Evolutionary conservation across 2,329 filamentous ascomycete species (phyloP).

Genomic region (Biscogniauxia marginata): DNA sequence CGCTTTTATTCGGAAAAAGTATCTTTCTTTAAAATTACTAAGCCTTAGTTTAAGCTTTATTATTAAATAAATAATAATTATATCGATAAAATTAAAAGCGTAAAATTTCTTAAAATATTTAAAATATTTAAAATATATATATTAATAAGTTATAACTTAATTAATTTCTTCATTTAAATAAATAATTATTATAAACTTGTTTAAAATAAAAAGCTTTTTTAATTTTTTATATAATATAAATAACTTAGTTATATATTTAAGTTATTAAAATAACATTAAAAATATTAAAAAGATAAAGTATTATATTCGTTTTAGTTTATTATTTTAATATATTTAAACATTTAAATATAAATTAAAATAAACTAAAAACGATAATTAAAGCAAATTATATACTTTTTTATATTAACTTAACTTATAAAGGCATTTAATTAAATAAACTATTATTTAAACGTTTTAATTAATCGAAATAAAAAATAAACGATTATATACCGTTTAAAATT

Average conservation of each 20-base stretch:
- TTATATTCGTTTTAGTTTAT: background rate
- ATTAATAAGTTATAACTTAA: background rate
- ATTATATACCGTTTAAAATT: no score
- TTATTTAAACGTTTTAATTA: no score
- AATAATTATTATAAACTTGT: background rate
- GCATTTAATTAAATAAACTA: no score
- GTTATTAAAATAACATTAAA: background rate
- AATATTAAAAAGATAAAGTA: background rate
- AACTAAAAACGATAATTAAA: background rate
- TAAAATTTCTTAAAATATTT: background rate
- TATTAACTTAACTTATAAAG: no score
- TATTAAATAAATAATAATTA: background rate
- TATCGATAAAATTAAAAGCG: background rate
- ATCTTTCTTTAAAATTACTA: background rate
- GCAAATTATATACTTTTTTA: no score
- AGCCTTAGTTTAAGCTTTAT: background rate
- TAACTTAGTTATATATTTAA: background rate
- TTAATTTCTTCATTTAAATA: background rate
- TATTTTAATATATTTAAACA: background rate
- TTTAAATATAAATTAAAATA: background rate
- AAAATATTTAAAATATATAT: background rate
- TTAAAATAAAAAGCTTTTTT: background rate
- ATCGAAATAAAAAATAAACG: no score
- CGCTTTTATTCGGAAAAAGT: background rate
- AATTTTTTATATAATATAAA: background rate